phyloP scores from a whole-genome alignment of 2,329 filamentous ascomycete genomes.

The Fusarium fujikuroi region DNA sequence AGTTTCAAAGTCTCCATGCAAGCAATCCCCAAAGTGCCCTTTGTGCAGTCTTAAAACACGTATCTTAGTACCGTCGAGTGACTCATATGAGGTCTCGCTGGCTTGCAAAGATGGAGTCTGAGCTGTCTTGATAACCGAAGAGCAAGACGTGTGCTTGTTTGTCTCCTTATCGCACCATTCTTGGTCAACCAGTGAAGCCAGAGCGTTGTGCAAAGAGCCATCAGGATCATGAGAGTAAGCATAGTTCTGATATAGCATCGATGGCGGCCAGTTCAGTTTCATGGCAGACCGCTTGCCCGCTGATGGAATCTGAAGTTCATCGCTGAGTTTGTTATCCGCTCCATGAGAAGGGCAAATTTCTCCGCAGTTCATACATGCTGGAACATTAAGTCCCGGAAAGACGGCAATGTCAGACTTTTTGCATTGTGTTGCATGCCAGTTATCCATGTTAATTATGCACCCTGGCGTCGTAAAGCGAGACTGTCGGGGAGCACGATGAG shows the following conservation, averaged over 20 bases:
- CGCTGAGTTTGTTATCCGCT: background rate
- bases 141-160: background rate
- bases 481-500: accelerated
- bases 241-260: background rate
- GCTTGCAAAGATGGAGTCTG: accelerated
- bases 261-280: background rate
- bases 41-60: background rate
- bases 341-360: background rate
- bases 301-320: background rate
- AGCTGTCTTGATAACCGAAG: accelerated
- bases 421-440: background rate
- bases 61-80: accelerated
- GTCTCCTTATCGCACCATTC: accelerated
- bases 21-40: background rate
- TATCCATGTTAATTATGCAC: background rate
- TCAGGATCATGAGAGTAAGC: background rate
- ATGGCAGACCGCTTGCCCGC: background rate
- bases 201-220: background rate
- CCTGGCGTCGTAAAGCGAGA: too few species aligned
- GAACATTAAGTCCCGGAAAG: background rate
- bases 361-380: background rate
- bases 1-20: background rate
- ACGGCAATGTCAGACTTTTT: background rate
- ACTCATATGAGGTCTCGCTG: background rate
- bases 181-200: background rate